phyloP scores from a whole-genome alignment of 1,284 basidiomycete species.

The Sanguinoderma infundibulare region DNA sequence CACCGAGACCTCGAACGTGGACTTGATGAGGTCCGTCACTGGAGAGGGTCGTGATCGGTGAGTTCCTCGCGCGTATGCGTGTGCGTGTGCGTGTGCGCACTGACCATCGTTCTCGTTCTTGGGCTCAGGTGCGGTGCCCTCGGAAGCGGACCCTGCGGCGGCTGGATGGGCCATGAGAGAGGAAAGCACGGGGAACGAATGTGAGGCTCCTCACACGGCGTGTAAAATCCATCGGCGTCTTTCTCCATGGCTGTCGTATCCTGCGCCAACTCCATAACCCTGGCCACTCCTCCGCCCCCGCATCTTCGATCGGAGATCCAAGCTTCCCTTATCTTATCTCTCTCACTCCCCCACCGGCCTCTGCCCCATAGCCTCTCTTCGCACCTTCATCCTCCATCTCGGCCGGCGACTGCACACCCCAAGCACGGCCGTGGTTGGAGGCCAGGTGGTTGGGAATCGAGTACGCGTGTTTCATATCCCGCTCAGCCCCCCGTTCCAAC shows the following conservation, averaged over 20 bases:
- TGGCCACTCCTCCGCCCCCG: too few species aligned
- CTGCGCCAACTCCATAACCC: background rate
- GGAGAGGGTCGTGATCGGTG: slow-evolving; percentile 15
- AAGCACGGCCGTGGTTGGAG: background rate
- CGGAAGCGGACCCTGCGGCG: slow-evolving; percentile 11
- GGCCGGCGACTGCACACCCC: background rate
- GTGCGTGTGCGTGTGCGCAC: too few species aligned
- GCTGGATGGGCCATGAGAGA: slow-evolving; percentile 16
- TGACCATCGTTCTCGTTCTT: slow-evolving; percentile 16
- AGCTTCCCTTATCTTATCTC: slow-evolving; percentile 21
- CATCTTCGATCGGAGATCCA: slow-evolving; percentile 24
- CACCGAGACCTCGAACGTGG: slow-evolving; percentile 77
- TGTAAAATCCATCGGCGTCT: slow-evolving; percentile 78
- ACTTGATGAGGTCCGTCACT: slow-evolving; percentile 65
- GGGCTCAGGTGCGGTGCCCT: slow-evolving; percentile 10
- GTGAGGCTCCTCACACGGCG: slow-evolving; percentile 41
- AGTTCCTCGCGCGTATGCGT: slow-evolving; percentile 6
- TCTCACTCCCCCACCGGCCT: background rate
- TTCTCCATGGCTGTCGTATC: slow-evolving; percentile 57
- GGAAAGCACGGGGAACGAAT: slow-evolving; percentile 5
- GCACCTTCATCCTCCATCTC: background rate
- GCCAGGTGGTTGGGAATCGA: background rate
- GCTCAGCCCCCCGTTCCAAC: slow-evolving; percentile 7
- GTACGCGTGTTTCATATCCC: slow-evolving; percentile 2
- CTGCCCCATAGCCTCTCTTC: background rate